phyloP scores from a whole-genome alignment of 208 protist species.

The Tritrichomonas foetus region DNA sequence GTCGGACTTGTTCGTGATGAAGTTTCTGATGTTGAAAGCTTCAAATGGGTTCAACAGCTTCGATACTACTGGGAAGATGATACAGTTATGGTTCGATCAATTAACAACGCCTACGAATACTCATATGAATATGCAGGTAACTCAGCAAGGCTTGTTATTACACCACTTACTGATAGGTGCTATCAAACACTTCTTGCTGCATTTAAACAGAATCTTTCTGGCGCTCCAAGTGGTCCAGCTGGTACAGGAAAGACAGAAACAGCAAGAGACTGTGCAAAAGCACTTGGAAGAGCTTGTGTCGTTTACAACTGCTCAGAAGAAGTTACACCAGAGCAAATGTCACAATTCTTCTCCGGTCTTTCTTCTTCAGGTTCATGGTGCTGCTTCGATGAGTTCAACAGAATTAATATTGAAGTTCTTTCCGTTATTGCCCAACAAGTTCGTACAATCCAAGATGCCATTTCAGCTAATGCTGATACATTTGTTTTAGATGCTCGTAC shows the following conservation, averaged over 20 bases:
- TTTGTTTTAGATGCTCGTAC: slow-evolving; percentile 82
- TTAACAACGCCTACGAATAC: slow-evolving; percentile 58
- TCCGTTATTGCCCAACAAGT: slow-evolving; percentile 92
- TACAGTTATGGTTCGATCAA: slow-evolving; percentile 51
- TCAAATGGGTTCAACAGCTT: slow-evolving; percentile 88
- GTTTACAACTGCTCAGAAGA: slow-evolving; percentile 41
- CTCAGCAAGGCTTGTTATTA: slow-evolving; percentile 66
- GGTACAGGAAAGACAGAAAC: slow-evolving; percentile 72
- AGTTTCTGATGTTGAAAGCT: slow-evolving; percentile 76
- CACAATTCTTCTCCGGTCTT: slow-evolving; percentile 89
- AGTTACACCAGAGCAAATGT: slow-evolving; percentile 65
- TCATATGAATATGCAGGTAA: slow-evolving; percentile 71
- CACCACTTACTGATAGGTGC: slow-evolving; percentile 68
- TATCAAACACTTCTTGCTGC: slow-evolving; percentile 61
- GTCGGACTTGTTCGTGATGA: slow-evolving; percentile 74
- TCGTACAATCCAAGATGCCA: slow-evolving; percentile 84
- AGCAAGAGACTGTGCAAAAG: slow-evolving; percentile 66
- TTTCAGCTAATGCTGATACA: slow-evolving; percentile 68
- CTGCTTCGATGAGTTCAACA: slow-evolving; percentile 97
- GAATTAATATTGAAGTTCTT: slow-evolving; percentile 95
- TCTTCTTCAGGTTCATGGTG: slow-evolving; percentile 88
- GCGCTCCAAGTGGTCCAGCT: slow-evolving; percentile 64
- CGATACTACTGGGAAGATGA: slow-evolving; percentile 83
- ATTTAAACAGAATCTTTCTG: slow-evolving; percentile 59
- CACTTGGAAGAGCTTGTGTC: slow-evolving; percentile 61